A percentile compares a stretch with the other conserved stretches of the same genome.
Conservation (phyloP, 371 early-diverging fungal genomes). For the Hamiltosporidium tvaerminnensis region DNA sequence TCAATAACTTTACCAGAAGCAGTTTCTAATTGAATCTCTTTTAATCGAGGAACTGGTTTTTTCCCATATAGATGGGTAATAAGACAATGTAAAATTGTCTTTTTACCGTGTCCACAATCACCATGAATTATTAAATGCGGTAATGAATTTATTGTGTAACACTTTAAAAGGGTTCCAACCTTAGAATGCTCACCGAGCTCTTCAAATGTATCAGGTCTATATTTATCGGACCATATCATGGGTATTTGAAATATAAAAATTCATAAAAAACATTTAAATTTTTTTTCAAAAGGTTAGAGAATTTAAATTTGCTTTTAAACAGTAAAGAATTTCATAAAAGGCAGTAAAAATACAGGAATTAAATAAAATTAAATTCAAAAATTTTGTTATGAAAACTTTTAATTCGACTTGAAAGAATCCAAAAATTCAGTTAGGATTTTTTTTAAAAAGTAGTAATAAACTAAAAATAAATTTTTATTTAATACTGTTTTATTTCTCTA, state of each 20-base stretch:
- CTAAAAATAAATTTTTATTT: no score
- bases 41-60: slow-evolving; percentile 5
- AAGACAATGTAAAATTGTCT: slow-evolving; percentile 70
- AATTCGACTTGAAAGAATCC: no score
- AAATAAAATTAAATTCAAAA: no score
- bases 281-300: not conserved
- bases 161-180: slow-evolving; percentile 60
- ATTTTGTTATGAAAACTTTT: no score
- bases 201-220: slow-evolving; percentile 69
- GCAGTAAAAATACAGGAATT: no score
- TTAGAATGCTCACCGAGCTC: slow-evolving; percentile 65
- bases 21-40: slow-evolving; percentile 76
- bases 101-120: slow-evolving; percentile 83
- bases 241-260: slow-evolving; percentile 42
- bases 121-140: slow-evolving; percentile 91
- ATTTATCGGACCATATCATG: slow-evolving; percentile 84
- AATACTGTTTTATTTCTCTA: no score
- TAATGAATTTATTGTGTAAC: slow-evolving; percentile 58
- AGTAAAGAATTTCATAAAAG: no score
- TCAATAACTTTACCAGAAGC: slow-evolving; percentile 75
- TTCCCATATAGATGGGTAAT: slow-evolving; percentile 54
- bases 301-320: no score
- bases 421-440: no score
- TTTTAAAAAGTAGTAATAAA: no score
- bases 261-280: not conserved